phyloP scores from a whole-genome alignment of 2,329 filamentous ascomycete genomes.

The Fusarium devonianum region DNA sequence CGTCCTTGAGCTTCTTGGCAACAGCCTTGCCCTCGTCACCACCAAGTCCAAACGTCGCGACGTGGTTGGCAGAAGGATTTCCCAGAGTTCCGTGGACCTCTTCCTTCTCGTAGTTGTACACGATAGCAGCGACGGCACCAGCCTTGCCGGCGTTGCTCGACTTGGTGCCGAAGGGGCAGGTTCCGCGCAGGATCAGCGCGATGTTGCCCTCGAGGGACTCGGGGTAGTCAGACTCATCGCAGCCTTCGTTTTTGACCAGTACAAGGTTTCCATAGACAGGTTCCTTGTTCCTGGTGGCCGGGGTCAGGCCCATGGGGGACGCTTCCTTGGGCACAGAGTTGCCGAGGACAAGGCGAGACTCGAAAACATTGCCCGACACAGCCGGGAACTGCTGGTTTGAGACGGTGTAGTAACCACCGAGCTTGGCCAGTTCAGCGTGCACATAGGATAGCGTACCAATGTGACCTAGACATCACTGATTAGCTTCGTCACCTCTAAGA shows the following conservation, averaged over 20 bases:
- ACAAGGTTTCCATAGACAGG: constrained; percentile 66
- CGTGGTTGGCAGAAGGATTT: constrained; percentile 62
- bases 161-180: constrained; percentile 76
- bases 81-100: constrained; percentile 73
- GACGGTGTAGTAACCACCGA: constrained; percentile 68
- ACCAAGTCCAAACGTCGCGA: constrained; percentile 73
- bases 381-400: constrained; percentile 71
- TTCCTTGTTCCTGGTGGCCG: constrained; percentile 66
- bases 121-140: constrained; percentile 73
- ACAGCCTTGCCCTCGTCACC: constrained; percentile 65
- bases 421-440: constrained; percentile 58
- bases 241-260: constrained; percentile 69
- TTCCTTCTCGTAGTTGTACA: constrained; percentile 76
- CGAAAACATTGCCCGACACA: constrained; percentile 65
- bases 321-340: constrained; percentile 58
- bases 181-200: constrained; percentile 74
- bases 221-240: constrained; percentile 69
- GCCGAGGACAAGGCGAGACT: constrained; percentile 65
- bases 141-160: constrained; percentile 71
- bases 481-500: constrained; percentile 1
- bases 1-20: constrained; percentile 60
- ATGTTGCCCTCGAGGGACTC: constrained; percentile 66
- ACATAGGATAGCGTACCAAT: constrained; percentile 70
- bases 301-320: constrained; percentile 69
- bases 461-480: constrained; percentile 60